Evolutionary conservation across 805 yeast species (phyloP).

Genomic region (Pichia exigua): DNA sequence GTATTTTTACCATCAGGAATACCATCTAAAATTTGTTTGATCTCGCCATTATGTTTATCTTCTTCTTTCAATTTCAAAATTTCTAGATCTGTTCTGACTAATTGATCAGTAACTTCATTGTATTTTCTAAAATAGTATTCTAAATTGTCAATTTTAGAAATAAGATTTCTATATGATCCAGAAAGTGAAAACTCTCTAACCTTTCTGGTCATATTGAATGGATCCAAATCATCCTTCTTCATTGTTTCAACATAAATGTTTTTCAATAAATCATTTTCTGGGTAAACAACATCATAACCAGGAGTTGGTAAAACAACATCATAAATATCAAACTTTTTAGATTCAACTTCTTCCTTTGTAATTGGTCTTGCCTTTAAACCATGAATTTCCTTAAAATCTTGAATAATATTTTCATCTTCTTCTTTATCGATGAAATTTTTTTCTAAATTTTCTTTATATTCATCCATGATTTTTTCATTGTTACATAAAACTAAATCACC

Average conservation of each 20-base stretch:
- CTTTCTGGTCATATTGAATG: slow-evolving; percentile 74
- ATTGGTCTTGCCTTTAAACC: slow-evolving; percentile 65
- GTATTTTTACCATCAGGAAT: slow-evolving; percentile 37
- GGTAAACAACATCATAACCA: slow-evolving; percentile 87
- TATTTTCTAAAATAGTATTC: slow-evolving; percentile 60
- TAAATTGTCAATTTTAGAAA: slow-evolving; percentile 57
- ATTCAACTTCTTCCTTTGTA: slow-evolving; percentile 61
- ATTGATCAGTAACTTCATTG: slow-evolving; percentile 53
- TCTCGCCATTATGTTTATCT: slow-evolving; percentile 10
- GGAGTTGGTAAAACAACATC: slow-evolving; percentile 96
- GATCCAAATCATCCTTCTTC: slow-evolving; percentile 78
- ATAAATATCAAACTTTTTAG: slow-evolving; percentile 53
- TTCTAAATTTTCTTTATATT: slow-evolving; percentile 6
- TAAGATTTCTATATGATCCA: slow-evolving; percentile 76
- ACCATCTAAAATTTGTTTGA: slow-evolving; percentile 26
- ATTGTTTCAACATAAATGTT: slow-evolving; percentile 62
- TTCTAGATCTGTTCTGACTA: slow-evolving; percentile 74
- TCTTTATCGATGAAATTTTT: slow-evolving; percentile 11
- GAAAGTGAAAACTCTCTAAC: slow-evolving; percentile 85
- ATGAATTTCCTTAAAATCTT: slow-evolving; percentile 55
- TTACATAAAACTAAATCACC: slow-evolving; percentile 71
- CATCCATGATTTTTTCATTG: slow-evolving; percentile 19
- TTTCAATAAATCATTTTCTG: slow-evolving; percentile 53
- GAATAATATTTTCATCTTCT: slow-evolving; percentile 52
- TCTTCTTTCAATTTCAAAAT: slow-evolving; percentile 30